Evolutionary conservation across 2,329 filamentous ascomycete species (phyloP).

Genomic region (Clarireedia sp.): DNA sequence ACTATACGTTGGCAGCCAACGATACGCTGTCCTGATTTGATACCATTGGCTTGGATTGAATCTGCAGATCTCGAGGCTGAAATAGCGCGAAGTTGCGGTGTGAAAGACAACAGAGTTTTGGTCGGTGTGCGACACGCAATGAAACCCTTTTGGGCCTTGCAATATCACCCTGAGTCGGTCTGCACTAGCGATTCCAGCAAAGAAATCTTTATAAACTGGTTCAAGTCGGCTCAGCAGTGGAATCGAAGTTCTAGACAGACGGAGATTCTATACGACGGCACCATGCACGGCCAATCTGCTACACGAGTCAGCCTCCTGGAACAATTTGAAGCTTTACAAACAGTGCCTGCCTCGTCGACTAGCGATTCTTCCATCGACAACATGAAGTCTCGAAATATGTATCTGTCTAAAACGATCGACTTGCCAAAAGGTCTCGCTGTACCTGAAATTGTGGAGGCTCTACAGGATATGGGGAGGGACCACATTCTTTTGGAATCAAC

Average conservation of each 20-base stretch:
- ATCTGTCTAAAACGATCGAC: conserved; percentile 35
- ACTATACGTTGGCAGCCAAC: conserved; percentile 20
- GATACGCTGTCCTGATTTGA: conserved; percentile 18
- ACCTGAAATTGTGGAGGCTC: conserved; percentile 45
- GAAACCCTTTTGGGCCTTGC: conserved; percentile 60
- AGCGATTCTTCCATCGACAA: conserved; percentile 1
- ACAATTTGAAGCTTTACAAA: conserved; percentile 13
- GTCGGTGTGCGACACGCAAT: conserved; percentile 52
- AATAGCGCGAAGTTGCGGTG: conserved; percentile 19
- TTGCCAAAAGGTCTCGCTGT: conserved; percentile 41
- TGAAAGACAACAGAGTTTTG: conserved; percentile 36
- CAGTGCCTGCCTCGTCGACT: background rate
- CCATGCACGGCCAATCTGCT: conserved; percentile 18
- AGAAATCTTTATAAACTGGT: conserved; percentile 54
- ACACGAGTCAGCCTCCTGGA: conserved; percentile 24
- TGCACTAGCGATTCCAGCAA: conserved; percentile 52
- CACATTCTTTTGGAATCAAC: conserved; percentile 53
- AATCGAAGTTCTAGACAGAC: conserved; percentile 26
- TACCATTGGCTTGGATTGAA: conserved; percentile 31
- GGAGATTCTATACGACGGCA: conserved; percentile 2
- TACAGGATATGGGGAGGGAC: conserved; percentile 31
- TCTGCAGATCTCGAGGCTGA: conserved; percentile 18
- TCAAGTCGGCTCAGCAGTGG: conserved; percentile 42
- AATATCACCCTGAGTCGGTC: conserved; percentile 65
- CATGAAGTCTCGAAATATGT: conserved; percentile 25